phyloP scores from a whole-genome alignment of 129 eudicot genomes.

The Kitagawia praeruptora region DNA sequence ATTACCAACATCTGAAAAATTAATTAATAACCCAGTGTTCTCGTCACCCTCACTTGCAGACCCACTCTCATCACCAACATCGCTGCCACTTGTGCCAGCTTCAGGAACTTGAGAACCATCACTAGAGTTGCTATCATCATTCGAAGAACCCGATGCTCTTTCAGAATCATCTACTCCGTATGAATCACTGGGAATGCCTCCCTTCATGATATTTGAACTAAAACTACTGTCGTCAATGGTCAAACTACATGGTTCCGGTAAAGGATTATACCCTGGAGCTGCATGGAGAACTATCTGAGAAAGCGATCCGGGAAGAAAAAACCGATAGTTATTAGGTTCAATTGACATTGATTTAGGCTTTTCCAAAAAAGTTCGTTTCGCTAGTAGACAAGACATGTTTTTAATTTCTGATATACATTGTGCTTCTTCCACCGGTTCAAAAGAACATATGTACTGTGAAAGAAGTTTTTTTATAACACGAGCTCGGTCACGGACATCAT shows the following conservation, averaged over 20 bases:
- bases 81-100: conserved; percentile 32
- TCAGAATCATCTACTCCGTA: conserved; percentile 37
- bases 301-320: conserved; percentile 95
- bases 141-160: conserved; percentile 45
- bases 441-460: conserved; percentile 30
- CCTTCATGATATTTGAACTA: conserved; percentile 20
- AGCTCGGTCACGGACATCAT: conserved; percentile 94
- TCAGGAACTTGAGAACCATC: conserved; percentile 54
- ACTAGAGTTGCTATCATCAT: conserved; percentile 53
- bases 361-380: conserved; percentile 44
- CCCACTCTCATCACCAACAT: conserved; percentile 31
- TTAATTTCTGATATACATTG: conserved; percentile 20
- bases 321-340: conserved; percentile 47
- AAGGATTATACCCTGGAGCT: conserved; percentile 95
- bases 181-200: conserved; percentile 27
- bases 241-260: conserved; percentile 79
- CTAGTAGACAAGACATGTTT: conserved; percentile 31
- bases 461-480: conserved; percentile 57
- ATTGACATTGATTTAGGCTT: conserved; percentile 24
- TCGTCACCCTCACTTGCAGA: conserved; percentile 32
- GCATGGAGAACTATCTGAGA: conserved; percentile 91
- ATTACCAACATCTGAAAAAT: conserved; percentile 53
- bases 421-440: conserved; percentile 31
- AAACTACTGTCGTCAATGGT: conserved; percentile 18
- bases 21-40: conserved; percentile 45